Evolutionary conservation across 495 filamentous ascomycete genomes (phyloP).

Genomic region (Rusavskia elegans): DNA sequence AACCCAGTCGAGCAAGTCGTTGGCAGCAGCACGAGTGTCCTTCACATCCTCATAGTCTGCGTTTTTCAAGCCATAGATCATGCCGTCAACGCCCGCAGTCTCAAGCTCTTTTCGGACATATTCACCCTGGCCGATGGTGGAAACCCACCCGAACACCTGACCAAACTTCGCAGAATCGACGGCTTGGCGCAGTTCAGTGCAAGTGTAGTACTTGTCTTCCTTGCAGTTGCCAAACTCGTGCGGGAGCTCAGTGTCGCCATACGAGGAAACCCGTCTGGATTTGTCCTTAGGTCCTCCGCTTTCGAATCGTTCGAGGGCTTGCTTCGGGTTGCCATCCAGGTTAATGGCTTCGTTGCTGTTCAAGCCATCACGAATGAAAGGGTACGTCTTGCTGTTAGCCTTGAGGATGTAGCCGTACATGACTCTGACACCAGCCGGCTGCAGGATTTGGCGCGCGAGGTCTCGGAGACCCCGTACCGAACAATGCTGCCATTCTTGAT

Average conservation of each 20-base stretch:
- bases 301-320: background rate
- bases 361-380: no score
- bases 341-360: constrained; percentile 1
- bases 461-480: no score
- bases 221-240: constrained; percentile 1
- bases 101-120: background rate
- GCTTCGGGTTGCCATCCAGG: background rate
- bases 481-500: no score
- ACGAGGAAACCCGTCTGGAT: background rate
- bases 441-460: no score
- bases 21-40: background rate
- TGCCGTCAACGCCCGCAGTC: background rate
- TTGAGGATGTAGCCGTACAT: no score
- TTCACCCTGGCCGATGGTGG: background rate
- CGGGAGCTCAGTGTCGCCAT: background rate
- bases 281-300: background rate
- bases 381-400: no score
- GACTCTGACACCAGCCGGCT: no score
- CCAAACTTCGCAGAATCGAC: background rate
- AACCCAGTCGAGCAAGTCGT: background rate
- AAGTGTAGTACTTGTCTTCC: background rate
- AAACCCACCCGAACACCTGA: no score
- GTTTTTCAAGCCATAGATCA: background rate
- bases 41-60: background rate
- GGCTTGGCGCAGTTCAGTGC: background rate